Conservation (phyloP, 1,284 basidiomycete species). For the Irpex sp. region DNA sequence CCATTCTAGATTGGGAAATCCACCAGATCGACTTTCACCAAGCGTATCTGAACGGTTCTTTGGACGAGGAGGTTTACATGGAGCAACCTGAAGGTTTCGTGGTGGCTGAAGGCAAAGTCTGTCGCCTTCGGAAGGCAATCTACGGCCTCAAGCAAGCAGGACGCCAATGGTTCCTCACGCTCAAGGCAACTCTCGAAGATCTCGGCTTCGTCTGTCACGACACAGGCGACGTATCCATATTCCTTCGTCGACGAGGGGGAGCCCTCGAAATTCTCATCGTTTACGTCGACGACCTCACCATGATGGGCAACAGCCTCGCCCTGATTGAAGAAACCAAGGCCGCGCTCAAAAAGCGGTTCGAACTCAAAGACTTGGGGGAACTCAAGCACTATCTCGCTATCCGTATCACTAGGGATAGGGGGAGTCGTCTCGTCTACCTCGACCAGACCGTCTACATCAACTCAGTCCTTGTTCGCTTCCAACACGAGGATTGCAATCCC, state of each 20-base stretch:
- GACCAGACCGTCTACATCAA: conserved; percentile 33
- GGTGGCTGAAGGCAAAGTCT: conserved; percentile 1
- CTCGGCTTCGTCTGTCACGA: conserved; percentile 9
- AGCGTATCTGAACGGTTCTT: conserved; percentile 22
- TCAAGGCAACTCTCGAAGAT: conserved; percentile 1
- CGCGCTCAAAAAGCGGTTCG: conserved; percentile 14
- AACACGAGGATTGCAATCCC: conserved; percentile 29
- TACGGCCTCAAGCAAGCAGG: conserved; percentile 22
- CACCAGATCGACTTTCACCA: conserved; percentile 36
- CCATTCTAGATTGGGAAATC: conserved; percentile 30
- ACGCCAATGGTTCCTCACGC: conserved; percentile 15
- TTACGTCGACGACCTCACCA: conserved; percentile 21
- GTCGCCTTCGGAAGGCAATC: conserved; percentile 15
- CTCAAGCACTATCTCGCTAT: conserved; percentile 33
- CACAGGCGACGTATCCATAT: conserved; percentile 13
- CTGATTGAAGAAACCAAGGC: conserved; percentile 9
- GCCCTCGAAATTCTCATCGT: conserved; percentile 14
- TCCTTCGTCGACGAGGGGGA: conserved; percentile 6
- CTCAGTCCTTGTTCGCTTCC: conserved; percentile 28
- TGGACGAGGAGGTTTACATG: conserved; percentile 21
- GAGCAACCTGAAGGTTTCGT: conserved; percentile 18
- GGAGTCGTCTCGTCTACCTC: conserved; percentile 22
- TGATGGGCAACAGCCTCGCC: conserved; percentile 1
- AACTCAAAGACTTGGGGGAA: conserved; percentile 23
- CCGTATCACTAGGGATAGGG: conserved; percentile 28